Base-by-base conservation (phyloP, 2,329 filamentous ascomycete genomes). In the Talaromyces funiculosus region DNA sequence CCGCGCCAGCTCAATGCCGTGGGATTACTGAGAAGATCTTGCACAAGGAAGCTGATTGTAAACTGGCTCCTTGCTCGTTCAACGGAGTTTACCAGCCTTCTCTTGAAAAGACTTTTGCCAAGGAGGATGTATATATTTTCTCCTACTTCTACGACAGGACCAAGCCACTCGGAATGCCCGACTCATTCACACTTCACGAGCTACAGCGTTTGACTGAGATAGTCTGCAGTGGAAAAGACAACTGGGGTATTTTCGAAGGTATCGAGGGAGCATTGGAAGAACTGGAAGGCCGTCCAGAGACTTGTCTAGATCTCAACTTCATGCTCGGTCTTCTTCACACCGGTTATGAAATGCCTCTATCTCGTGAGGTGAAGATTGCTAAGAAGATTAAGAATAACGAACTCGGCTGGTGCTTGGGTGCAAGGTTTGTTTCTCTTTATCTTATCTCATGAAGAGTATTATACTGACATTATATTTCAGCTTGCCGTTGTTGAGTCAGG, bases 321-420 rank as follows among this genome's bases (percentile, higher is more conserved):
- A 97, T 97, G 91, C 79, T 96, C 68, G 90, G 90, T 26, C 81
- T 99, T 61, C 80, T 97, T 59, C 92, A 97, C 76, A 96, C 91
- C 5, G 94, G 94, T 3, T 99, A 99, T 71, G 94, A 97, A 67
- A 97, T 99, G 91, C 93, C 93, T 3, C 87, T 97, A 68, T 90
- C 96, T 67, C 85, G 95, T 40, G 94, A 99, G 77, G 92, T 99
- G 66, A 93, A 90, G 82, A 96, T 97, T 72, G 94, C 93, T 62
- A 99, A 99, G 89, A 96, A 97, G 83, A 96, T 99, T 72, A 93
- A 95, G 80, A 87, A 87, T 60, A 97, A 97, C 75, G 95, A 99
- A 80, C 79, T 99, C 69, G 94, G 94, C 40, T 99, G 94, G 94
- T 97, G 93, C 79, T 82, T 99, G 71, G 94, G 94, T 75, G 94